These are phyloP conservation scores for Kwoniella europaea DNA, from an alignment of 768 basidiomycete species.

Conservation along the genomic window DNA sequence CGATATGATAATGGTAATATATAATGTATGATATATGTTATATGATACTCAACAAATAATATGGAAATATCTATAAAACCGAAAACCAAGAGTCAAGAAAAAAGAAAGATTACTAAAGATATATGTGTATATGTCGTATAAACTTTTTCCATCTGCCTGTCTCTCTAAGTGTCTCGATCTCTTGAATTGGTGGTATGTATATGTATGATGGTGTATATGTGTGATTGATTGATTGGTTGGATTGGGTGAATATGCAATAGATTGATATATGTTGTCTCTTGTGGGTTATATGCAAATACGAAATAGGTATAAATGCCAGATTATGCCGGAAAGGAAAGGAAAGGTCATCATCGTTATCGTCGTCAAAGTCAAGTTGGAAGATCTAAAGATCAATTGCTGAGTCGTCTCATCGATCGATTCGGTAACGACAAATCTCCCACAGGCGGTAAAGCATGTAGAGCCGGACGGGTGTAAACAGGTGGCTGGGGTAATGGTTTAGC, in stretches of 20 bases:
- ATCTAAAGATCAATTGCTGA: conserved; percentile 29
- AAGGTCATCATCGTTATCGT: not conserved
- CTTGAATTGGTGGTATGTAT: not conserved
- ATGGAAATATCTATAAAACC: not conserved
- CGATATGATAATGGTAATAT: not conserved
- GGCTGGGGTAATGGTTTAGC: conserved; percentile 25
- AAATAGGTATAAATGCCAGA: not conserved
- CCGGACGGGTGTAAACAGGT: conserved; percentile 30
- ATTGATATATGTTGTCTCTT: not conserved
- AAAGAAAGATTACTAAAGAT: not conserved
- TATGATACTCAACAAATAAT: not conserved
- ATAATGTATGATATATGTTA: too few relatives aligned
- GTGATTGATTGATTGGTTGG: not conserved
- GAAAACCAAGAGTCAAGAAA: not conserved
- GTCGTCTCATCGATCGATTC: conserved; percentile 38
- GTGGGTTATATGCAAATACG: not conserved
- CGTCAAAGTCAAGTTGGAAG: not conserved
- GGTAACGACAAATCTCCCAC: conserved; percentile 38
- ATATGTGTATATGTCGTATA: not conserved
- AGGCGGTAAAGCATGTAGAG: conserved; percentile 30
- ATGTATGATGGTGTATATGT: not conserved
- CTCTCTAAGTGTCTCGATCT: not conserved
- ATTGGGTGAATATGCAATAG: not conserved
- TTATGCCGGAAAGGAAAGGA: conserved; percentile 12
- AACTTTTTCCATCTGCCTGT: not conserved